These are phyloP conservation scores for Syncephalastrum contaminatum DNA, from an alignment of 371 early-diverging fungal species.

Conservation along the genomic window DNA sequence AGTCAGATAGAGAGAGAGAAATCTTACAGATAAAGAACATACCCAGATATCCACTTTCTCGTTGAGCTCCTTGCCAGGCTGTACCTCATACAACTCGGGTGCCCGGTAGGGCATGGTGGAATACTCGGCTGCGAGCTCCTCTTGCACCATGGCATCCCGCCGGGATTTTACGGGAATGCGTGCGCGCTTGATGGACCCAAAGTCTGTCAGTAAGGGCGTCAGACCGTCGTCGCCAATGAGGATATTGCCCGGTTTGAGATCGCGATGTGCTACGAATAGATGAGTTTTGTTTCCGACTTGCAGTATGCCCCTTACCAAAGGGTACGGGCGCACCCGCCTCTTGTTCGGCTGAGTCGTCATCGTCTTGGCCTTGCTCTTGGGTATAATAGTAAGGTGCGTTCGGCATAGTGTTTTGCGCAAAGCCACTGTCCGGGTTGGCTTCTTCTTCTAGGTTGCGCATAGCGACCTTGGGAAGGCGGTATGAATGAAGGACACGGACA, in stretches of 20 bases:
- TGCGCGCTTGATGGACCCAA: conserved; percentile 66
- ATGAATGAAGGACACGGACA: conserved; percentile 58
- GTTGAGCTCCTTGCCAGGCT: conserved; percentile 55
- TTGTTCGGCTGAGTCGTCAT: conserved; percentile 17
- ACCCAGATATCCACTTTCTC: conserved; percentile 82
- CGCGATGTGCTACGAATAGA: conserved; percentile 56
- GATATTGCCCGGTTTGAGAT: conserved; percentile 71
- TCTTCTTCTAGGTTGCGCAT: conserved; percentile 27
- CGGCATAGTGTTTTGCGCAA: too few species aligned
- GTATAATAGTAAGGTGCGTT: too few species aligned
- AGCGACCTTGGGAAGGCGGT: conserved; percentile 46
- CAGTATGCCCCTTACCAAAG: conserved; percentile 21
- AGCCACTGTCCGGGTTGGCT: too few species aligned
- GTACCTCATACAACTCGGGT: conserved; percentile 79
- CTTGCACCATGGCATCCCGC: conserved; percentile 63
- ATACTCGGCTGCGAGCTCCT: conserved; percentile 49
- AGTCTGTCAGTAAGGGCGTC: conserved; percentile 70
- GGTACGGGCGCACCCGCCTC: conserved; percentile 16
- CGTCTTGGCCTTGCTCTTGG: background rate
- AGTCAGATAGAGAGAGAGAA: background rate
- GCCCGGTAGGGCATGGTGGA: conserved; percentile 76
- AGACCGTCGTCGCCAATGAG: conserved; percentile 63
- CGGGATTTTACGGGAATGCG: conserved; percentile 54
- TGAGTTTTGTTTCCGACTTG: background rate
- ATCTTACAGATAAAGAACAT: background rate